Percentiles rank a stretch among this genome's conserved stretches.
phyloP scores from a whole-genome alignment of 108 stramenopile species.

The Conticribra guillardii region DNA sequence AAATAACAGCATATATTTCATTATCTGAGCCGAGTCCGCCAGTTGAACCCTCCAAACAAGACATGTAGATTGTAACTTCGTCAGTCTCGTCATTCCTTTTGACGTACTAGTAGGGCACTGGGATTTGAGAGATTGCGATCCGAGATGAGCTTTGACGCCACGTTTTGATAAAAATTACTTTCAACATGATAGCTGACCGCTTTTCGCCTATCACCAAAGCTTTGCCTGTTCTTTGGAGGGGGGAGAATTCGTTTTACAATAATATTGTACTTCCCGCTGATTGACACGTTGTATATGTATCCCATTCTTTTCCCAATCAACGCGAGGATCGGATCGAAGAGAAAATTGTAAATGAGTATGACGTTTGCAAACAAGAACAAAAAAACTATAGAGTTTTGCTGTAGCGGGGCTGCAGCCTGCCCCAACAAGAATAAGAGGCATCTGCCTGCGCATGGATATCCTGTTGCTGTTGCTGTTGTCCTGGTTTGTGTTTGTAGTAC shows the following conservation, averaged over 20 bases:
- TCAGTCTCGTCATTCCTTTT: slow-evolving; percentile 37
- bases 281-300: slow-evolving; percentile 56
- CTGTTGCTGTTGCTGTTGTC: too few relatives aligned
- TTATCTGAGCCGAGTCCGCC: background rate
- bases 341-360: too few relatives aligned
- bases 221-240: slow-evolving; percentile 24
- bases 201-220: slow-evolving; percentile 73
- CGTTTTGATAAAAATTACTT: slow-evolving; percentile 66
- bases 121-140: slow-evolving; percentile 28
- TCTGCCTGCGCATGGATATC: too few relatives aligned
- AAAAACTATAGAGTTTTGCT: too few relatives aligned
- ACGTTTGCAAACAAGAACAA: too few relatives aligned
- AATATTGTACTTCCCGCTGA: slow-evolving; percentile 4
- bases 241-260: slow-evolving; percentile 64
- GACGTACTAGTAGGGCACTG: slow-evolving; percentile 53
- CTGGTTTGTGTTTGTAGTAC: too few relatives aligned
- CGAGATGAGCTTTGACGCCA: slow-evolving; percentile 32
- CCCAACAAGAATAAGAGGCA: too few relatives aligned
- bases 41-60: slow-evolving; percentile 30
- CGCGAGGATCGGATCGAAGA: too few relatives aligned
- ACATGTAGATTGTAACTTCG: slow-evolving; percentile 52
- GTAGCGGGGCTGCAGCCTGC: too few relatives aligned
- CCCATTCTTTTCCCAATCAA: too few relatives aligned
- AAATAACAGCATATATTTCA: slow-evolving; percentile 21
- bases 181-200: slow-evolving; percentile 66